These are phyloP conservation scores for Fusarium hostae DNA, from an alignment of 2,329 filamentous ascomycete species.

Conservation along the genomic window DNA sequence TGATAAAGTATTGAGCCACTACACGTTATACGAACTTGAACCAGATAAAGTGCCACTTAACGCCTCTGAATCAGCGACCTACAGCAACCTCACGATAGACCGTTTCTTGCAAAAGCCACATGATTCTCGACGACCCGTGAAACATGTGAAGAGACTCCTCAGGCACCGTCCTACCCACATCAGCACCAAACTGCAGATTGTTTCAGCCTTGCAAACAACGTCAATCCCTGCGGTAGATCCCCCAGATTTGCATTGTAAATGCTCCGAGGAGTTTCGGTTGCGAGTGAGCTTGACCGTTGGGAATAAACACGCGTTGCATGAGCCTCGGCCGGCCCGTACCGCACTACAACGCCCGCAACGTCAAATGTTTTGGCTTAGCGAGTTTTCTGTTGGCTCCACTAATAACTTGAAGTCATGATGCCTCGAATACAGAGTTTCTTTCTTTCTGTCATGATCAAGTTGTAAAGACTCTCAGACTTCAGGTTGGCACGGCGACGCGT, in stretches of 20 bases:
- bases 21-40: neutral
- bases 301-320: conserved; percentile 11
- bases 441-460: neutral
- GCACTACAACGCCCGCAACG: neutral
- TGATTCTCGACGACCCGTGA: neutral
- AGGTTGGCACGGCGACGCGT: fast-evolving
- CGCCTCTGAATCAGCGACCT: neutral
- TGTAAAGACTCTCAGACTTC: neutral
- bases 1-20: neutral
- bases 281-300: neutral
- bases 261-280: neutral
- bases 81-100: neutral
- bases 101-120: neutral
- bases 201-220: neutral
- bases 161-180: neutral
- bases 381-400: neutral
- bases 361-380: neutral
- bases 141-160: neutral
- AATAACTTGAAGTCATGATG: neutral
- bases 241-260: neutral
- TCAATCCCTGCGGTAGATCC: neutral
- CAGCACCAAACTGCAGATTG: neutral
- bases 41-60: neutral
- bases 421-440: neutral
- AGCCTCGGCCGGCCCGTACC: conserved; percentile 33